Percentiles rank a stretch among this genome's conserved stretches.
Evolutionary conservation across 495 filamentous ascomycete species (phyloP).

Genomic region (Hypoxylon fragiforme): DNA sequence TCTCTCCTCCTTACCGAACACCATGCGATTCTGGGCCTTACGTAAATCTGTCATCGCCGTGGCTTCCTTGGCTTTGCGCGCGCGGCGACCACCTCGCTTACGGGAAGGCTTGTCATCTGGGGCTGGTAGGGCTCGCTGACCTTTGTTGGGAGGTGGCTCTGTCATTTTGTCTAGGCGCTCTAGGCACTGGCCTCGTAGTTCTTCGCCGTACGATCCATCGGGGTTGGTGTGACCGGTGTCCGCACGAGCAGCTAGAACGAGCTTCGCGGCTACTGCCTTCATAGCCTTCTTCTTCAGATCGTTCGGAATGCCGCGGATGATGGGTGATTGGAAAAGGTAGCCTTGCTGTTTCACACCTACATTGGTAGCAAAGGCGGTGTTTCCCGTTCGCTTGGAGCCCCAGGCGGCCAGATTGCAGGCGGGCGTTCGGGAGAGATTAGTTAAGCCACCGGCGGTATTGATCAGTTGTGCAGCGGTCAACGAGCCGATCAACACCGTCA

Average conservation of each 20-base stretch:
- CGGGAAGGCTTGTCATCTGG: conserved; percentile 94
- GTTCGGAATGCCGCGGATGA: conserved; percentile 78
- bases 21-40: conserved; percentile 95
- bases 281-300: conserved; percentile 94
- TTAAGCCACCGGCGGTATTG: conserved; percentile 87
- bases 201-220: conserved; percentile 81
- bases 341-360: conserved; percentile 90
- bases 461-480: conserved; percentile 96
- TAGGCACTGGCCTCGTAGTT: conserved; percentile 80
- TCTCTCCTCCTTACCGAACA: conserved; percentile 92
- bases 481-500: conserved; percentile 89
- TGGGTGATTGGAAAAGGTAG: conserved; percentile 87
- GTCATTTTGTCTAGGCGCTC: conserved; percentile 92
- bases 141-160: conserved; percentile 90
- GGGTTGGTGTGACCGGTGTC: conserved; percentile 83
- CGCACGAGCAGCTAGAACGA: conserved; percentile 85
- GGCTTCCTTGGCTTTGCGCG: conserved; percentile 94
- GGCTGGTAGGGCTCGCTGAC: conserved; percentile 82
- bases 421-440: conserved; percentile 86
- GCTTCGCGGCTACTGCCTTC: conserved; percentile 91
- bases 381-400: conserved; percentile 82
- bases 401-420: conserved; percentile 90
- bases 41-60: conserved; percentile 95
- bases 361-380: conserved; percentile 89
- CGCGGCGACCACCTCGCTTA: conserved; percentile 90